These are phyloP conservation scores for Chalciporus chontae DNA, from an alignment of 768 basidiomycete species.

Conservation along the genomic window DNA sequence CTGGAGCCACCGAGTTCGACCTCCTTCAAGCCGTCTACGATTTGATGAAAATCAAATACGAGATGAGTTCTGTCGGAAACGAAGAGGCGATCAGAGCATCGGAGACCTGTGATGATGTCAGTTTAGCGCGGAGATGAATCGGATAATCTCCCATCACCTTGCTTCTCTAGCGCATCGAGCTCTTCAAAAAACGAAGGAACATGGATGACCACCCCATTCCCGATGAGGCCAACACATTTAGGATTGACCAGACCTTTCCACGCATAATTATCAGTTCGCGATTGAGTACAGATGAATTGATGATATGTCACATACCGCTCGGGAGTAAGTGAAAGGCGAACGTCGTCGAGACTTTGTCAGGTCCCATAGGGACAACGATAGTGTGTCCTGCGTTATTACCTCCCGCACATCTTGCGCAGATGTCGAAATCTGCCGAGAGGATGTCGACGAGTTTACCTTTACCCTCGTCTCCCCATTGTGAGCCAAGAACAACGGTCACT, in stretches of 20 bases:
- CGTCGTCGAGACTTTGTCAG: conserved; percentile 69
- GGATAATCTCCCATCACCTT: conserved; percentile 51
- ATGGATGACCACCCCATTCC: conserved; percentile 94
- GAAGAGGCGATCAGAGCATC: conserved; percentile 80
- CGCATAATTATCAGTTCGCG: neutral
- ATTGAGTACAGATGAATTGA: too few species aligned
- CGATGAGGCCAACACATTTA: conserved; percentile 81
- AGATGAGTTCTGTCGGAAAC: conserved; percentile 96
- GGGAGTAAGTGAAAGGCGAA: conserved; percentile 97
- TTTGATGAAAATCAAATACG: conserved; percentile 99
- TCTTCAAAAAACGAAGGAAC: conserved; percentile 93
- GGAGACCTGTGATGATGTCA: conserved; percentile 56
- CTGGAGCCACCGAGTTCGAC: conserved; percentile 91
- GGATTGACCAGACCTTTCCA: conserved; percentile 78
- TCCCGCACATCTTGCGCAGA: conserved; percentile 95
- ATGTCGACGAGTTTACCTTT: conserved; percentile 98
- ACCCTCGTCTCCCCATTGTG: conserved; percentile 93
- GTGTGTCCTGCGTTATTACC: conserved; percentile 99
- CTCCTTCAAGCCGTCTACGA: conserved; percentile 98
- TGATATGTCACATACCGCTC: conserved; percentile 52
- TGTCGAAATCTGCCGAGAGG: conserved; percentile 80
- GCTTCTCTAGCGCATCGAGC: conserved; percentile 76
- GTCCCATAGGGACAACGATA: conserved; percentile 76
- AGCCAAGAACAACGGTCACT: conserved; percentile 77
- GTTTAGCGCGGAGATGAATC: neutral